Percentiles rank a stretch among this genome's conserved stretches.
Evolutionary conservation across 169 alveolate species (phyloP).

Genomic region (Perkinsus chesapeaki): DNA sequence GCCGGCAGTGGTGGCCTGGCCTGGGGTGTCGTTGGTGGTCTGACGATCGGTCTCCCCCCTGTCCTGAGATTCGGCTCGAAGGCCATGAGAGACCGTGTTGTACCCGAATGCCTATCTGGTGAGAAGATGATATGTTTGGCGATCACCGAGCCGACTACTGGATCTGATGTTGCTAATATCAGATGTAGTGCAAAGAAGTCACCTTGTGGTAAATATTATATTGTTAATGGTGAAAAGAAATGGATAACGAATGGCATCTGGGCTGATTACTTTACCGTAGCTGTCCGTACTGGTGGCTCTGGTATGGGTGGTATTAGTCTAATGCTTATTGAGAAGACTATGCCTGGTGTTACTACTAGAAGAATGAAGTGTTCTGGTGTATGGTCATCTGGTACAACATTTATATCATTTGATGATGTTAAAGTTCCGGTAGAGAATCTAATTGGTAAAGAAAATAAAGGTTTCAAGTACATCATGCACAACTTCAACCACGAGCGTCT

Average conservation of each 20-base stretch:
- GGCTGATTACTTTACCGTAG: slow-evolving; percentile 42
- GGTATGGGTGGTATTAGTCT: slow-evolving; percentile 30
- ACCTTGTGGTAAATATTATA: slow-evolving; percentile 26
- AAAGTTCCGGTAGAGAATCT: slow-evolving; percentile 28
- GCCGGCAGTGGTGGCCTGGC: slow-evolving; percentile 16
- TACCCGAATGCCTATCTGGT: slow-evolving; percentile 17
- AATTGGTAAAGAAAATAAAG: slow-evolving; percentile 17
- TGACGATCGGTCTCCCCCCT: slow-evolving; percentile 25
- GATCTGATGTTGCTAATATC: slow-evolving; percentile 28
- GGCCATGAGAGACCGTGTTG: slow-evolving; percentile 1
- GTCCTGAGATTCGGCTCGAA: neutral
- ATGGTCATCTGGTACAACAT: slow-evolving; percentile 37
- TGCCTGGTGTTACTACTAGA: slow-evolving; percentile 31
- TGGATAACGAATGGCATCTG: slow-evolving; percentile 40
- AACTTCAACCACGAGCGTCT: slow-evolving; percentile 41
- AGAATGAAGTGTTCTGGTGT: slow-evolving; percentile 38
- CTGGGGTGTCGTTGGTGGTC: slow-evolving; percentile 38
- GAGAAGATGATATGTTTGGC: slow-evolving; percentile 32
- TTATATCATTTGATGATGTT: slow-evolving; percentile 36
- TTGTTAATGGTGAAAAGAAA: slow-evolving; percentile 37
- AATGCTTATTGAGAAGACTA: slow-evolving; percentile 27
- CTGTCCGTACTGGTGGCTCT: slow-evolving; percentile 37
- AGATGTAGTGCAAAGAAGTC: slow-evolving; percentile 24
- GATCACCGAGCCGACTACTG: slow-evolving; percentile 38
- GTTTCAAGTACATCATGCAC: slow-evolving; percentile 31